Base-by-base conservation (phyloP, 73 alveolate genomes). In the Paramecium octaurelia region DNA sequence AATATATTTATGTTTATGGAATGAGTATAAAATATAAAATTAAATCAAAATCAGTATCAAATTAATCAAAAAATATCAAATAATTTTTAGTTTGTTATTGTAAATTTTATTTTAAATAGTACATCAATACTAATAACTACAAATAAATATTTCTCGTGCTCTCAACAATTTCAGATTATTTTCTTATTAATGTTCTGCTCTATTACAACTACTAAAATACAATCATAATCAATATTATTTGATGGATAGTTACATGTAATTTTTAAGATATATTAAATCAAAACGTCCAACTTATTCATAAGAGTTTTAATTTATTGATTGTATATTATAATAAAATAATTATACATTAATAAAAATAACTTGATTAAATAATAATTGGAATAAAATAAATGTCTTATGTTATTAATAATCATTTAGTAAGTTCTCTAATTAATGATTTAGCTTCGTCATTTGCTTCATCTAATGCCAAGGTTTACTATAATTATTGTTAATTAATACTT, bases 371-470 rank as follows among this genome's bases (percentile, higher is more conserved):
- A 48, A 16, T 12, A 48, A 0, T 40, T 40, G 48, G 48, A 40
- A 40, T 40, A 40, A 40, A 40, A 40, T 10, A 5, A 40, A 40
- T 40, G 48, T 40, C 48, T 40, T 40, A 48, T 54, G 24, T 64
- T 31, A 5, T 64, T 64, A 64, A 73, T 73, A 80, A 14, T 80
- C 91, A 80, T 80, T 80, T 80, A 44, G 91, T 80, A 24, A 80
- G 75, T n/a, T 80, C 91, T 44, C 57, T 43, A 23, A 80, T 44
- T 46, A 80, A 80, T 11, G 35, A 24, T 24, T 80, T 23, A 12
- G 91, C 91, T 80, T 80, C 91, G 9, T 80, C 76, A n/a, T 80
- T 80, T 24, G 34, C 27, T 23, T 80, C 91, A 44, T 80, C 70
- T 23, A 80, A 31, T 20, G 70, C 75, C 24, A 80, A 80, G 12